phyloP scores from a whole-genome alignment of 2,329 filamentous ascomycete genomes.

The Geosmithia morbida region DNA sequence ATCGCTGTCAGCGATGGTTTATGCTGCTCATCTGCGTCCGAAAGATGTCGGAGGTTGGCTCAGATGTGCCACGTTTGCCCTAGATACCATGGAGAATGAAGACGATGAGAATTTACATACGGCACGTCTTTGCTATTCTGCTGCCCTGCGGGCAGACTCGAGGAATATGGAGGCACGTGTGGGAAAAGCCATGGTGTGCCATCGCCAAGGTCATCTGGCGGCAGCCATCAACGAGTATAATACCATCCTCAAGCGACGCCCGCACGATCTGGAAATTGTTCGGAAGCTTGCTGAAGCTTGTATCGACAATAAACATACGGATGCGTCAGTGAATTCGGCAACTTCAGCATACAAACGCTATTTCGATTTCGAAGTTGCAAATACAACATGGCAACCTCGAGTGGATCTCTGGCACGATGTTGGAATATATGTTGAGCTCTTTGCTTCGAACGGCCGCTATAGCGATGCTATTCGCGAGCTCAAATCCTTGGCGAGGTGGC shows the following conservation, averaged over 20 bases:
- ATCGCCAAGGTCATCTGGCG: conserved; percentile 37
- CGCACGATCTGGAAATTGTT: conserved; percentile 38
- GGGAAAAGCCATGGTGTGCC: conserved; percentile 42
- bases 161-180: conserved; percentile 42
- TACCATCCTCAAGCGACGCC: conserved; percentile 33
- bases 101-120: conserved; percentile 34
- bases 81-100: conserved; percentile 32
- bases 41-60: conserved; percentile 47
- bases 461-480: conserved; percentile 53
- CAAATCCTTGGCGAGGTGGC: conserved; percentile 64
- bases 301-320: conserved; percentile 33
- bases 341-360: conserved; percentile 32
- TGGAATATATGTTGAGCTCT: conserved; percentile 72
- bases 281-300: conserved; percentile 42
- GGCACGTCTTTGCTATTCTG: conserved; percentile 43
- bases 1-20: conserved; percentile 43
- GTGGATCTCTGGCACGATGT: conserved; percentile 63
- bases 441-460: conserved; percentile 49
- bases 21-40: conserved; percentile 47
- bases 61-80: conserved; percentile 39
- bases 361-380: conserved; percentile 25
- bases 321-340: conserved; percentile 20
- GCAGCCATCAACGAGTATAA: conserved; percentile 43
- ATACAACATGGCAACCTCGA: conserved; percentile 15
- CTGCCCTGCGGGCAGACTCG: conserved; percentile 42